Base-by-base conservation (phyloP, 441 rosid species). In the Codiaeum variegatum region DNA sequence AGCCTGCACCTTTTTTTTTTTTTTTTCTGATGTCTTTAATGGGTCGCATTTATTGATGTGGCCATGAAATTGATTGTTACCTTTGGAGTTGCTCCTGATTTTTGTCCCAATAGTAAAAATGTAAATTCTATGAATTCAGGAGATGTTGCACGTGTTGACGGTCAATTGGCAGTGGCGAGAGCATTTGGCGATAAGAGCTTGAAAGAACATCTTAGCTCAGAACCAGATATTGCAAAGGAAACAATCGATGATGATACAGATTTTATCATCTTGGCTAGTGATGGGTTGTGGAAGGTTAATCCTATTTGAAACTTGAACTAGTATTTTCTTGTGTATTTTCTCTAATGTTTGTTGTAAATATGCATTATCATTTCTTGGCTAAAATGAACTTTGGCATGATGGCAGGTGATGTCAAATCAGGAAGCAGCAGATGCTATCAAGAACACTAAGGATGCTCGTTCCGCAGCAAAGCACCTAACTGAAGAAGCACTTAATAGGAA, bases 101-200 rank as follows among this genome's bases (percentile, higher is more conserved):
- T 59, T 8, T 47, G 52, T 60, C 26, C 16, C 42, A n/a, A 28
- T 18, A 12, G 65, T 42, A 31, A 58, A 21, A 73, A 58, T 73
- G 32, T 19, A 46, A 44, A 59, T 7, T 26, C 66, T 34, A n/a
- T 65, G 54, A 73, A 76, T 77, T 73, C 85, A 92, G 97, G 97
- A 75, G 98, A 94, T 65, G 97, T 94, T 71, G 85, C 98, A 0
- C 87, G 97, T 10, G 97, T 94, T 47, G 97, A 94, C 69, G 98
- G 94, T 65, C 97, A 89, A 74, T 77, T 92, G 81, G 98, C 98
- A 0, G 94, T 94, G 82, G 90, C 94, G 18, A 92, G 97, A 76
- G 97, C 97, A 66, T 92, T 94, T 66, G 97, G 97, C 69, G 97
- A 94, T 79, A 89, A 89, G 89, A 85, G 91, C 79, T 71, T 90